phyloP scores from a whole-genome alignment of 768 basidiomycete species.

The Tulasnella sp. region DNA sequence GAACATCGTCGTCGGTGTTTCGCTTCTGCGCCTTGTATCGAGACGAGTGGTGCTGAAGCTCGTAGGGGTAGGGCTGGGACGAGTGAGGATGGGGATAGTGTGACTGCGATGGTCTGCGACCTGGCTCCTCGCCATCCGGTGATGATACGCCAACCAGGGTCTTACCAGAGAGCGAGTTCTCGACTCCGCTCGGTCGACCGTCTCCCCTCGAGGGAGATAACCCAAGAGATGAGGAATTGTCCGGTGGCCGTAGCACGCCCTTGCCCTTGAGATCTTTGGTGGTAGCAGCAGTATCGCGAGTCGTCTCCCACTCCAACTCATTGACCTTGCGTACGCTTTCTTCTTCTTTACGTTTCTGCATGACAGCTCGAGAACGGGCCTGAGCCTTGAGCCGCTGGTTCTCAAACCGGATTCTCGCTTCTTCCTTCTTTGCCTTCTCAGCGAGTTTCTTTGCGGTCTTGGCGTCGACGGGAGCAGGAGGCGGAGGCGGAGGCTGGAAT shows the following conservation, averaged over 20 bases:
- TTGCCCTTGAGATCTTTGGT: neutral
- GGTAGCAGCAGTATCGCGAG: neutral
- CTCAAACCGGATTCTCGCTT: constrained; percentile 49
- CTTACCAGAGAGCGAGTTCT: neutral
- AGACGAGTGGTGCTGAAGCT: constrained; percentile 24
- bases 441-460: constrained; percentile 77
- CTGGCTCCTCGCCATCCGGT: too few species aligned
- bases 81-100: neutral
- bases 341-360: constrained; percentile 70
- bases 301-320: constrained; percentile 8
- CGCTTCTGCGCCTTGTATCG: constrained; percentile 65
- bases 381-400: constrained; percentile 49
- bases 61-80: constrained; percentile 7
- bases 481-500: constrained; percentile 22
- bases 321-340: constrained; percentile 18
- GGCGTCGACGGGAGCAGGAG: constrained; percentile 36
- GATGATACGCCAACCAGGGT: neutral
- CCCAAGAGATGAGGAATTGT: neutral
- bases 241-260: neutral
- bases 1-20: constrained; percentile 75
- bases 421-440: constrained; percentile 60
- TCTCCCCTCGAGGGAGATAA: neutral
- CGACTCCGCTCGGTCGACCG: neutral
- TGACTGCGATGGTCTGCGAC: neutral
- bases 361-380: constrained; percentile 60